Conservation (phyloP, 257 asterid species). For the Buddleja alternifolia region DNA sequence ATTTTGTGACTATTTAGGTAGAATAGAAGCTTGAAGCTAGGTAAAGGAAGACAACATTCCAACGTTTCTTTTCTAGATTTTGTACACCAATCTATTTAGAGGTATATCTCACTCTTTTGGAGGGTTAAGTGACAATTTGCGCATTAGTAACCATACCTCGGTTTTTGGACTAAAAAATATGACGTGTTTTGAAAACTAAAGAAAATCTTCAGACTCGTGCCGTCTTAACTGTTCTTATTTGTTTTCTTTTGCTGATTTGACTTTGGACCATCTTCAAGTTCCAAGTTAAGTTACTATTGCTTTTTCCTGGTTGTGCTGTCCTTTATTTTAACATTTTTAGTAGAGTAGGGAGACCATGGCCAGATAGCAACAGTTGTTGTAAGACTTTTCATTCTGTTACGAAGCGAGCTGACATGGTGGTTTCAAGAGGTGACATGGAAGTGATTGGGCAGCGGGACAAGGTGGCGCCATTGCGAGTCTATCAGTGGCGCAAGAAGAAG, state of each 20-base stretch:
- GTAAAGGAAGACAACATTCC: conserved; percentile 71
- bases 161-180: too few relatives aligned
- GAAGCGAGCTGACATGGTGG: too few relatives aligned
- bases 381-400: too few relatives aligned
- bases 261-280: conserved; percentile 11
- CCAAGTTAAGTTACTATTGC: too few relatives aligned
- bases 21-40: conserved; percentile 92
- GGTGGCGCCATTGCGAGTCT: too few relatives aligned
- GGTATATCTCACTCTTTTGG: conserved; percentile 43
- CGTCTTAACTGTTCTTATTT: not conserved
- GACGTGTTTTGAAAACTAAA: not conserved
- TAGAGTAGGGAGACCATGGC: conserved; percentile 83
- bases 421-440: too few relatives aligned
- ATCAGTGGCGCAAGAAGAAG: too few relatives aligned
- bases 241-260: not conserved
- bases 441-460: too few relatives aligned
- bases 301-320: conserved; percentile 46
- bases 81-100: conserved; percentile 88
- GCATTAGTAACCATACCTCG: too few relatives aligned
- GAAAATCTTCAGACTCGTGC: not conserved
- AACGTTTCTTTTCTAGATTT: conserved; percentile 83
- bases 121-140: not conserved
- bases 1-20: conserved; percentile 45
- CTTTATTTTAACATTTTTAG: conserved; percentile 69
- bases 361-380: conserved; percentile 81